A percentile compares a stretch with the other conserved stretches of the same genome.
These are phyloP conservation scores for Hemileccinum impolitum DNA, from an alignment of 768 basidiomycete species.

Conservation along the genomic window DNA sequence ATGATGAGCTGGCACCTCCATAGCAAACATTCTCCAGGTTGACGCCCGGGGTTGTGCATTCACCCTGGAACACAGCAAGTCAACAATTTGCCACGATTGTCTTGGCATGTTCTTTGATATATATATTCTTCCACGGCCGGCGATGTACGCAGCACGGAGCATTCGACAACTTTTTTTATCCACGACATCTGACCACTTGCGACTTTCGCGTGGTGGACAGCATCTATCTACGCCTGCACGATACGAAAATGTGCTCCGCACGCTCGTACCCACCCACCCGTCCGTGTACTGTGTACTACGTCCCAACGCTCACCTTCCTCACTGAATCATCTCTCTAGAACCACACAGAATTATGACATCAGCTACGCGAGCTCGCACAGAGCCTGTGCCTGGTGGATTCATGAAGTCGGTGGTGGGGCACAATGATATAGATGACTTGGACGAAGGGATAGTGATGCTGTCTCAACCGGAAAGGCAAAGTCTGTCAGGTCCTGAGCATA, in stretches of 20 bases:
- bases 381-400: slow-evolving; percentile 18
- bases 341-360: slow-evolving; percentile 13
- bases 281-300: slow-evolving; percentile 2
- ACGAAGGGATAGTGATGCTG: slow-evolving; percentile 12
- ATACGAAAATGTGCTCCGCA: slow-evolving; percentile 10
- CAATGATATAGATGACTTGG: slow-evolving; percentile 6
- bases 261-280: slow-evolving; percentile 7
- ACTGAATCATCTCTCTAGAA: slow-evolving; percentile 3
- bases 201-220: slow-evolving; percentile 1
- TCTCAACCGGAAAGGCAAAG: slow-evolving; percentile 14
- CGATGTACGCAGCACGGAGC: not conserved
- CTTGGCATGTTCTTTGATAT: not conserved
- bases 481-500: slow-evolving; percentile 4
- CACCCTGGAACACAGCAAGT: too few species aligned
- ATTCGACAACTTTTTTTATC: not conserved
- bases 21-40: too few species aligned
- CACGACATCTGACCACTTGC: not conserved
- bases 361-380: slow-evolving; percentile 15
- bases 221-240: not conserved
- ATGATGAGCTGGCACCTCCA: too few species aligned
- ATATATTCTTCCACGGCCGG: too few species aligned
- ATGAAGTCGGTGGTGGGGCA: slow-evolving; percentile 19
- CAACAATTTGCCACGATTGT: not conserved
- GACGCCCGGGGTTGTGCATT: too few species aligned
- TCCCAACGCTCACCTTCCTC: not conserved